Percentiles rank a stretch among this genome's conserved stretches.
Conservation (phyloP, 2,329 filamentous ascomycete genomes). For the Acrocalymma vagum region DNA sequence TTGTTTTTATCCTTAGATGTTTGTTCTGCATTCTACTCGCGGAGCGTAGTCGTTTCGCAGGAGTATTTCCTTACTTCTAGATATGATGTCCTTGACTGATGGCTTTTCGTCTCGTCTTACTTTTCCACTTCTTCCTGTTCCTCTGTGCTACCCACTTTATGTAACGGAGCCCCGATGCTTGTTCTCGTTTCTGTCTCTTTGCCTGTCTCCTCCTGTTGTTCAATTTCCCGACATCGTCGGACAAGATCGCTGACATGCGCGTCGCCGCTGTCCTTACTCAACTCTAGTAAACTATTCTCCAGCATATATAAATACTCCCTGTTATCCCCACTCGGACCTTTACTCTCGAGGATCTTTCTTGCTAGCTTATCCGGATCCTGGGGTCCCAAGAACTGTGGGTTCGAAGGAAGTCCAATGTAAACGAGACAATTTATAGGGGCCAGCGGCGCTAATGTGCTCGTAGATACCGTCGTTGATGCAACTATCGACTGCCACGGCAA, state of each 20-base stretch:
- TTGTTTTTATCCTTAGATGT: too few relatives aligned
- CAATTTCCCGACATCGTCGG: conserved; percentile 71
- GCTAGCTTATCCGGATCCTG: conserved; percentile 82
- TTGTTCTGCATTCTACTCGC: too few relatives aligned
- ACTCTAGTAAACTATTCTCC: conserved; percentile 74
- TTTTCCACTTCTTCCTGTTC: conserved; percentile 70
- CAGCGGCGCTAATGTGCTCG: conserved; percentile 11
- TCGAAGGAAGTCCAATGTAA: conserved; percentile 93
- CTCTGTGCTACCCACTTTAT: conserved; percentile 59
- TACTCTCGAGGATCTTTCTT: conserved; percentile 78
- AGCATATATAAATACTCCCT: conserved; percentile 87
- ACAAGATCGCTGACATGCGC: conserved; percentile 86
- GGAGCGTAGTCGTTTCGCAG: too few relatives aligned
- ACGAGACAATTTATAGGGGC: conserved; percentile 69
- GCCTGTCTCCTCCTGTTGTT: conserved; percentile 48
- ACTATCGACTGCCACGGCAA: conserved; percentile 6
- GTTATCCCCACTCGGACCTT: conserved; percentile 88
- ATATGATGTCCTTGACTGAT: too few relatives aligned
- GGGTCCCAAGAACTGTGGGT: conserved; percentile 88
- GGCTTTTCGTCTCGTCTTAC: too few relatives aligned
- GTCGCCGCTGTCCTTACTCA: conserved; percentile 82
- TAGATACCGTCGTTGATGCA: conserved; percentile 45
- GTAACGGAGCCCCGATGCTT: conserved; percentile 43
- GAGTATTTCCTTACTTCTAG: too few relatives aligned
- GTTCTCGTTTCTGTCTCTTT: conserved; percentile 1